phyloP scores from a whole-genome alignment of 768 basidiomycete genomes.

The Lactifluus hygrophoroides region DNA sequence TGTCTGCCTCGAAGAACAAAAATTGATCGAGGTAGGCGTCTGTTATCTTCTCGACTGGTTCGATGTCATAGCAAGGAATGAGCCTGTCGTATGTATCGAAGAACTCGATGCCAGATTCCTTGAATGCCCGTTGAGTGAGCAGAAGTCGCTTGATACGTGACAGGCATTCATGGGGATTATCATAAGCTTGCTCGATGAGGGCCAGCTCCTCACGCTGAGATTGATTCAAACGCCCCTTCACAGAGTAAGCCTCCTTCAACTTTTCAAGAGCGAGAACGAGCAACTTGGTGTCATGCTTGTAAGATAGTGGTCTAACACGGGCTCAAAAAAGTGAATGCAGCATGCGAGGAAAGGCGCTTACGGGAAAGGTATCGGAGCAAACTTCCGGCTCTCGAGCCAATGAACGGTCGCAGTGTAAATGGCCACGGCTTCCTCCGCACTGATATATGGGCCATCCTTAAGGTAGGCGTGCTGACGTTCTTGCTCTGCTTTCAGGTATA shows the following conservation, averaged over 20 bases:
- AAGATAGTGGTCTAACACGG: conserved; percentile 69
- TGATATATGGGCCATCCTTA: conserved; percentile 98
- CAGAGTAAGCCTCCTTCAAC: conserved; percentile 96
- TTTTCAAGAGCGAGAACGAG: conserved; percentile 96
- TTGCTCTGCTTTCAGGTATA: conserved; percentile 98
- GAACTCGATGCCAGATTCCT: conserved; percentile 95
- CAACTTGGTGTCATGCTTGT: conserved; percentile 98
- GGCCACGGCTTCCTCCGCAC: conserved; percentile 96
- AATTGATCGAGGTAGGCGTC: conserved; percentile 99
- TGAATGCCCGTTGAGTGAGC: conserved; percentile 96
- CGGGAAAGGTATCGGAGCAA: conserved; percentile 98
- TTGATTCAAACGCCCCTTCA: conserved; percentile 95
- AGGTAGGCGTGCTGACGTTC: conserved; percentile 98
- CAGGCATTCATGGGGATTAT: conserved; percentile 97
- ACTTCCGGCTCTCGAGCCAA: conserved; percentile 97
- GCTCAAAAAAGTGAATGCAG: neutral
- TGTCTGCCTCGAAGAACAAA: conserved; percentile 98
- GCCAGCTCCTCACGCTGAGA: conserved; percentile 97
- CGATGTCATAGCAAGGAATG: conserved; percentile 98
- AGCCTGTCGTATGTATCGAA: conserved; percentile 98
- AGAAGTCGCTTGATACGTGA: conserved; percentile 97
- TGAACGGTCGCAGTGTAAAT: conserved; percentile 98
- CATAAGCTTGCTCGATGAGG: conserved; percentile 97
- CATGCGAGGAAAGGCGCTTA: conserved; percentile 30
- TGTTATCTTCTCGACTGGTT: conserved; percentile 99